These are phyloP conservation scores for Mycena vitilis DNA, from an alignment of 768 basidiomycete genomes.

Conservation along the genomic window DNA sequence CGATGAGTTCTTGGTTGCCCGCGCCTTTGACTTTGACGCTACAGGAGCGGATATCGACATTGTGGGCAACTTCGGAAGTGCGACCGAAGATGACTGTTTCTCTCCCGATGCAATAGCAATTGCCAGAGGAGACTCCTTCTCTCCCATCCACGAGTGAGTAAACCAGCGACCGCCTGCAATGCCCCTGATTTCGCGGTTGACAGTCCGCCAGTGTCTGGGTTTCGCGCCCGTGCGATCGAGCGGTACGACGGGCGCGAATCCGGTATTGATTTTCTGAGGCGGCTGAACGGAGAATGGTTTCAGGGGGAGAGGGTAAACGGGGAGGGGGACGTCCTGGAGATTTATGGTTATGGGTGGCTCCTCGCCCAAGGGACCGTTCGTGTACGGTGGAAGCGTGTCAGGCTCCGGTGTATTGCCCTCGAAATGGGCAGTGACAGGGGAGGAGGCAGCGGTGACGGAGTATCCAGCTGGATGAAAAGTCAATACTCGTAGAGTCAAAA, in stretches of 20 bases:
- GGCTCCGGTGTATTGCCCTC: constrained; percentile 64
- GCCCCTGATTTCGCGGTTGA: constrained; percentile 82
- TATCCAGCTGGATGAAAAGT: constrained; percentile 54
- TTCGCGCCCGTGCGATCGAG: constrained; percentile 73
- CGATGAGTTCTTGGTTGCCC: constrained; percentile 54
- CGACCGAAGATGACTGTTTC: constrained; percentile 44
- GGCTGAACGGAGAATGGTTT: constrained; percentile 87
- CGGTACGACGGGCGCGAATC: constrained; percentile 74
- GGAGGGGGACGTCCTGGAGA: constrained; percentile 71
- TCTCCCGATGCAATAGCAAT: constrained; percentile 45
- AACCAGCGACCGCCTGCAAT: constrained; percentile 90
- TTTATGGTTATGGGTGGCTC: constrained; percentile 55
- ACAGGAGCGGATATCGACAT: constrained; percentile 61
- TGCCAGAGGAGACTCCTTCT: constrained; percentile 79
- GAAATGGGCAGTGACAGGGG: constrained; percentile 66
- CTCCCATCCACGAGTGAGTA: constrained; percentile 83
- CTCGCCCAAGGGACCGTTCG: constrained; percentile 45
- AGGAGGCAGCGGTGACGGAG: constrained; percentile 79
- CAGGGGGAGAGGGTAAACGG: constrained; percentile 82
- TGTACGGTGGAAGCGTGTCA: constrained; percentile 44
- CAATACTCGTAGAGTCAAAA: constrained; percentile 11
- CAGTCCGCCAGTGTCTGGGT: constrained; percentile 78
- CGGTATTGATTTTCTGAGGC: constrained; percentile 79
- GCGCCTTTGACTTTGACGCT: constrained; percentile 56
- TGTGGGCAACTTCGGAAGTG: constrained; percentile 52